These are phyloP conservation scores for Talaromyces sp. DNA, from an alignment of 2,329 filamentous ascomycete species.

Conservation along the genomic window DNA sequence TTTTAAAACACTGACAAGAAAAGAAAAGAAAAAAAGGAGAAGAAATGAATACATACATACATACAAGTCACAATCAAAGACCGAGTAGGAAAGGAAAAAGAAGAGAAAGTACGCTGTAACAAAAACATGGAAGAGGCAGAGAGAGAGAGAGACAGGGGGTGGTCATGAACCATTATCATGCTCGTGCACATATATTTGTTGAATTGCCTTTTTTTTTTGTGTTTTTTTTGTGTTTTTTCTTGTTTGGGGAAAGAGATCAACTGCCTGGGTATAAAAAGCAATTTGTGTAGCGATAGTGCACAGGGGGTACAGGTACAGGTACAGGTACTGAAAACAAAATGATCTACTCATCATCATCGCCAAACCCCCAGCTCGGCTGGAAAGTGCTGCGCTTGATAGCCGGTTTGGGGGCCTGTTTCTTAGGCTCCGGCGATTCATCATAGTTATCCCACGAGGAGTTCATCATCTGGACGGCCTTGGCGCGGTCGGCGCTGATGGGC, in stretches of 20 bases:
- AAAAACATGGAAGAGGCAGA: not conserved
- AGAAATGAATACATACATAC: not conserved
- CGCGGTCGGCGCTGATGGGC: slow-evolving; percentile 52
- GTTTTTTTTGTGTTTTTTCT: not conserved
- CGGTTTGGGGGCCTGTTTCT: slow-evolving; percentile 19
- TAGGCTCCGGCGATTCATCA: slow-evolving; percentile 30
- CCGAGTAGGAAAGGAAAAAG: not conserved
- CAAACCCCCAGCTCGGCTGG: slow-evolving; percentile 38
- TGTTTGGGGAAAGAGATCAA: too few species aligned
- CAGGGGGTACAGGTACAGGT: not conserved
- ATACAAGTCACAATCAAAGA: not conserved
- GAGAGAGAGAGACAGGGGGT: not conserved
- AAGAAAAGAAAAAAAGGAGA: not conserved
- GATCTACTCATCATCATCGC: slow-evolving; percentile 23
- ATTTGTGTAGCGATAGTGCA: not conserved
- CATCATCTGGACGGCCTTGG: slow-evolving; percentile 69
- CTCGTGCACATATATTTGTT: not conserved
- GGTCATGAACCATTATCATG: not conserved
- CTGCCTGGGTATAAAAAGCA: not conserved
- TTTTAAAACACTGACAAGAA: not conserved
- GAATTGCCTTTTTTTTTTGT: not conserved
- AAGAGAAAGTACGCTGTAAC: not conserved
- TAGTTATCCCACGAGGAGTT: slow-evolving; percentile 50
- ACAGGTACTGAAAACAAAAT: not conserved
- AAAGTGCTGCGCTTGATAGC: slow-evolving; percentile 21